Evolutionary conservation across 805 yeast species (phyloP).

Genomic region (Sugiyamaella americana): DNA sequence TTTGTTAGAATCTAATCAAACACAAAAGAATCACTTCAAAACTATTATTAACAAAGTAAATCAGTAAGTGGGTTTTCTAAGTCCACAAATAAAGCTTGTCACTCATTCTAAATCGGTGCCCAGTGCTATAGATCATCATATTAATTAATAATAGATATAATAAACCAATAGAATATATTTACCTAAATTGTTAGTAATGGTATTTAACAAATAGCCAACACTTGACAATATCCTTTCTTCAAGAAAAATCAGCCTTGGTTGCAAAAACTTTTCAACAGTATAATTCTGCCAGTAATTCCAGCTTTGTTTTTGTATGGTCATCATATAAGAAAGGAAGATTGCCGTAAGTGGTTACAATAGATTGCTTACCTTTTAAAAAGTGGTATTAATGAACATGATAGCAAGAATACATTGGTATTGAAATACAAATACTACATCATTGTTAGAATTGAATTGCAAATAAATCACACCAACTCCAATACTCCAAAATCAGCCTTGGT

Average conservation of each 20-base stretch:
- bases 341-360: background rate
- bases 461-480: background rate
- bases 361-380: slow-evolving; percentile 7
- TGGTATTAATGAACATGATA: slow-evolving; percentile 2
- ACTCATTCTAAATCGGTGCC: slow-evolving; percentile 95
- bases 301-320: slow-evolving; percentile 76
- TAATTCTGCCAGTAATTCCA: slow-evolving; percentile 98
- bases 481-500: slow-evolving; percentile 31
- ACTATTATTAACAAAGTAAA: too few relatives aligned
- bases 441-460: background rate
- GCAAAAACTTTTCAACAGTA: slow-evolving; percentile 68
- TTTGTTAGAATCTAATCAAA: too few relatives aligned
- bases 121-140: slow-evolving; percentile 95
- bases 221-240: background rate
- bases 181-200: background rate
- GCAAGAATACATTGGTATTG: too few relatives aligned
- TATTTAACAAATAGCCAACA: background rate
- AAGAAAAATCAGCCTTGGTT: slow-evolving; percentile 34
- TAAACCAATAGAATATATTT: background rate
- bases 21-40: too few relatives aligned
- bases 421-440: too few relatives aligned
- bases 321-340: slow-evolving; percentile 24
- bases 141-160: slow-evolving; percentile 10
- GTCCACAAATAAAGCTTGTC: slow-evolving; percentile 90
- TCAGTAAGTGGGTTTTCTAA: slow-evolving; percentile 97